Conservation (phyloP, 192 early-diverging fungal species). For the Dissophora globulifera region DNA sequence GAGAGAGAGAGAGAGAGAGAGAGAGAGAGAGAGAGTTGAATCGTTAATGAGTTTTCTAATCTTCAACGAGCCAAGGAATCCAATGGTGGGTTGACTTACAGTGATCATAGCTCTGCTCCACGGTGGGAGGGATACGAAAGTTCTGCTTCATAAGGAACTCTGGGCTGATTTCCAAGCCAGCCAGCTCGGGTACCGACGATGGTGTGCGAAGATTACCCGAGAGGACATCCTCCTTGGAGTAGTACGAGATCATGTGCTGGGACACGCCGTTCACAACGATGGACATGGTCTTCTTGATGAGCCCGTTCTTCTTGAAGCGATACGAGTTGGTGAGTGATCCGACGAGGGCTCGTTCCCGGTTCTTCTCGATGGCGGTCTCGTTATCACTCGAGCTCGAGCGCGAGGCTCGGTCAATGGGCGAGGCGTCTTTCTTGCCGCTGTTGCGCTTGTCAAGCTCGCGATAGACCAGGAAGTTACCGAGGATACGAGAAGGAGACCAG, state of each 20-base stretch:
- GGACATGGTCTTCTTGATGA: slow-evolving; percentile 85
- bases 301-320: slow-evolving; percentile 67
- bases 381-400: slow-evolving; percentile 32
- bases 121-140: slow-evolving; percentile 64
- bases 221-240: slow-evolving; percentile 65
- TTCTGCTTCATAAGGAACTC: slow-evolving; percentile 69
- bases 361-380: slow-evolving; percentile 52
- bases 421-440: slow-evolving; percentile 60
- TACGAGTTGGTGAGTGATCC: slow-evolving; percentile 68
- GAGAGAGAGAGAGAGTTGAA: too few species aligned
- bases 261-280: slow-evolving; percentile 69
- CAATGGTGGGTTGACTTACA: slow-evolving; percentile 15
- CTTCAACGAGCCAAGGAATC: neutral
- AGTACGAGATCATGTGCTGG: slow-evolving; percentile 70
- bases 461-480: slow-evolving; percentile 84
- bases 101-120: slow-evolving; percentile 50
- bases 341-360: slow-evolving; percentile 64
- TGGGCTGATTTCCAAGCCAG: slow-evolving; percentile 64
- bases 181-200: slow-evolving; percentile 61
- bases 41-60: too few species aligned
- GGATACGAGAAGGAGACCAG: slow-evolving; percentile 87
- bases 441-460: slow-evolving; percentile 73
- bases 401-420: slow-evolving; percentile 47
- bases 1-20: neutral
- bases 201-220: slow-evolving; percentile 62